Evolutionary conservation across 495 filamentous ascomycete species (phyloP).

Genomic region (Monascus purpureus): DNA sequence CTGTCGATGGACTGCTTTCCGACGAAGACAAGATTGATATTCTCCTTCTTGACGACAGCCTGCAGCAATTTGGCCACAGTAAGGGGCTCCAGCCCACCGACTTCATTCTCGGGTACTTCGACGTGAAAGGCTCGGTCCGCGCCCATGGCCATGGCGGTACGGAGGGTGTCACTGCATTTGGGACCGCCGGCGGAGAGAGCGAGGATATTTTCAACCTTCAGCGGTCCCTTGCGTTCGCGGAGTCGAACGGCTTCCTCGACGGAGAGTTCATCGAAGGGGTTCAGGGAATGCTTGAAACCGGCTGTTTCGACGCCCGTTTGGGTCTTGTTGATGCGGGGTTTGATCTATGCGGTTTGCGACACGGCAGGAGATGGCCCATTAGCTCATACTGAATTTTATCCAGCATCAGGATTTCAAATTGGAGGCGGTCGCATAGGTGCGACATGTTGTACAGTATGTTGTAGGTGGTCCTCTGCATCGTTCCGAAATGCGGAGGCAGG

Average conservation of each 20-base stretch:
- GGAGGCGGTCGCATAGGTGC: too few species aligned
- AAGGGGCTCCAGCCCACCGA: slow-evolving; percentile 67
- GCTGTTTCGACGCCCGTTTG: slow-evolving; percentile 84
- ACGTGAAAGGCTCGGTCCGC: slow-evolving; percentile 85
- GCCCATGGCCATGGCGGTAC: slow-evolving; percentile 98
- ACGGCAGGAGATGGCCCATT: slow-evolving; percentile 2
- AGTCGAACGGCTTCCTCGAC: slow-evolving; percentile 91
- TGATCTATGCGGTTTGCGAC: slow-evolving; percentile 48
- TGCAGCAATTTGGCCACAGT: slow-evolving; percentile 78
- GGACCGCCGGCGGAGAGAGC: slow-evolving; percentile 75
- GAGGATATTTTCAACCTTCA: slow-evolving; percentile 72
- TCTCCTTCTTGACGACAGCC: slow-evolving; percentile 63
- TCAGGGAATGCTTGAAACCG: slow-evolving; percentile 92
- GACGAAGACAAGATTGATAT: slow-evolving; percentile 78
- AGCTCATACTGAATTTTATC: background rate
- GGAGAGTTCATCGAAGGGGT: slow-evolving; percentile 97
- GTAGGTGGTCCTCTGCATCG: too few species aligned
- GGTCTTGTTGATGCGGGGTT: slow-evolving; percentile 93
- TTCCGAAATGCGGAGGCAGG: too few species aligned
- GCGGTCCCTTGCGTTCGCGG: slow-evolving; percentile 56
- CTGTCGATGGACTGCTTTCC: slow-evolving; percentile 98
- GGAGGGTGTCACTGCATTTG: slow-evolving; percentile 74
- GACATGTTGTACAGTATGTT: too few species aligned
- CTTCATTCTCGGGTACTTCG: slow-evolving; percentile 41
- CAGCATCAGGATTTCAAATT: too few species aligned